Evolutionary conservation across 129 eudicot species (phyloP), one percentile per base, ranked within the genome.

Genomic region (Lactuca sativa): DNA sequence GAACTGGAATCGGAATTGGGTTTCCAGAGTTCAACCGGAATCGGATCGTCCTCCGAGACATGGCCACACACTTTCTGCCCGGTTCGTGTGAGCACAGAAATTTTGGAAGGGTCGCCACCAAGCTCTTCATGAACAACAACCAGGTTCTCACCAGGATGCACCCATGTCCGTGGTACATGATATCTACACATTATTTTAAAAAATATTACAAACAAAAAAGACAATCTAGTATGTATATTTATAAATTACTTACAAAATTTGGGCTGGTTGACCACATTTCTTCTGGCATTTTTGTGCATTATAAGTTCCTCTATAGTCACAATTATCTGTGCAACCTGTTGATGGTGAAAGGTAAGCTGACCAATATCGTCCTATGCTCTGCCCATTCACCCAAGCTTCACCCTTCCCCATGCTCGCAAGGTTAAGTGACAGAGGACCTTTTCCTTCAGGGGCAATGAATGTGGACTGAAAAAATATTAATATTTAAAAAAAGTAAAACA

Each of bases 371-470:
- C 96, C 96, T 47, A 86, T 78, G 64, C 81, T 76, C 56, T 79
- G 82, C 31, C 96, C 96, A 18, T 89, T 89, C 16, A 89, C 76
- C 96, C 96, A 89, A 64, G 90, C 90, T 72, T 86, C 79, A 64
- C 92, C 96, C 51, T 89, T 89, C 15, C 96, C 96, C 96, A 89
- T 89, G 62, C 92, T 77, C 44, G 81, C 76, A 60, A 89, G 96
- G 78, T 89, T 79, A 55, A 89, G 17, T 18, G 87, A 78, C 53
- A 89, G 52, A 7, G 96, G 92, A 56, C 86, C 90, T 61, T 77
- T 79, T 4, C 96, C 92, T 61, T 78, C 84, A 64, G 96, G 96
- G 76, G 92, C 86, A 31, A 79, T 8, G 47, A 89, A 84, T 41
- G 80, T 75, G 31, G 86, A 64, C 96, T 21, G 21, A 21, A 21